phyloP scores from a whole-genome alignment of 2,329 filamentous ascomycete genomes.

The Ploettnerulaceae sp. region DNA sequence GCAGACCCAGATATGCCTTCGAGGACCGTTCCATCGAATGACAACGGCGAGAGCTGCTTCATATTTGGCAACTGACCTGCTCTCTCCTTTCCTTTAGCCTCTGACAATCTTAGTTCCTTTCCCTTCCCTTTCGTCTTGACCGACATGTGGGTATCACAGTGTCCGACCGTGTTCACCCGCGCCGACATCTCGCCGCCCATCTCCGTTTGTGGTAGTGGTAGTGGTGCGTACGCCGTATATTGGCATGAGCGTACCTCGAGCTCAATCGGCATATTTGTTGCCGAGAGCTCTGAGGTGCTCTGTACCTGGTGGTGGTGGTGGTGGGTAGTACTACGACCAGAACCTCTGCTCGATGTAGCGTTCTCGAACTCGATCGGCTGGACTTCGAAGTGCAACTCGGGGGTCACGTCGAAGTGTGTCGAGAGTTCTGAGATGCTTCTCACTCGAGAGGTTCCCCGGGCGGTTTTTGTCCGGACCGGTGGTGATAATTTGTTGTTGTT shows the following conservation, averaged over 20 bases:
- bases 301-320: neutral
- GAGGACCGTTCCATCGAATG: constrained; percentile 4
- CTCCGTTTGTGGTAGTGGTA: neutral
- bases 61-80: neutral
- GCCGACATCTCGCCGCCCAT: neutral
- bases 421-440: constrained; percentile 2
- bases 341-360: neutral
- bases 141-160: neutral
- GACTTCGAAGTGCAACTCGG: neutral
- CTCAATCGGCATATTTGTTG: neutral
- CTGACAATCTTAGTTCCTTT: no score
- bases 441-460: neutral
- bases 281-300: constrained; percentile 4
- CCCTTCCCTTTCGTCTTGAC: no score
- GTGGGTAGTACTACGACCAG: neutral
- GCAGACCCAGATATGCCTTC: neutral
- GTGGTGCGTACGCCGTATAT: no score
- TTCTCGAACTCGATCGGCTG: neutral
- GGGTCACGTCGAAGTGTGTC: neutral
- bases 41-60: constrained; percentile 3
- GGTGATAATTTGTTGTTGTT: neutral
- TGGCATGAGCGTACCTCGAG: neutral
- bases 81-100: neutral
- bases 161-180: neutral
- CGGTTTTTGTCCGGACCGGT: neutral